Percentiles rank a stretch among this genome's conserved stretches.
phyloP scores from a whole-genome alignment of 1,284 basidiomycete species.

The Trichosporon sp. region DNA sequence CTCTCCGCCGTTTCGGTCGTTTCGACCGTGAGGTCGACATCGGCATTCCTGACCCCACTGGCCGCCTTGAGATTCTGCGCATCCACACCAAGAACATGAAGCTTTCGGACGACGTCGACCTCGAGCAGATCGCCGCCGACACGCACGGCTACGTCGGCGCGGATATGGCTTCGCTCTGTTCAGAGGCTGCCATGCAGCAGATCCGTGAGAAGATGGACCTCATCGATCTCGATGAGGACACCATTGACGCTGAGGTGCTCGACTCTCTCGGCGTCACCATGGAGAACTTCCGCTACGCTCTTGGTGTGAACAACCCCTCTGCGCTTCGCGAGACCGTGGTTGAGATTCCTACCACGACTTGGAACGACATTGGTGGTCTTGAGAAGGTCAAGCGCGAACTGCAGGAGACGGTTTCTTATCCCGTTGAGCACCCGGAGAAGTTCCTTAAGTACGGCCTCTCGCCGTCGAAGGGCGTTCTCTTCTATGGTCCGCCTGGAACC shows the following conservation, averaged over 20 bases:
- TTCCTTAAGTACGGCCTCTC: constrained; percentile 99
- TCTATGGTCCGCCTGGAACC: constrained; percentile 91
- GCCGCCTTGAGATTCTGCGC: constrained; percentile 94
- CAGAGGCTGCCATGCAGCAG: constrained; percentile 97
- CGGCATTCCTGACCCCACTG: constrained; percentile 96
- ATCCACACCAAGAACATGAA: constrained; percentile 99
- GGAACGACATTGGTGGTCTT: constrained; percentile 98
- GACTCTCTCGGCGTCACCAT: constrained; percentile 94
- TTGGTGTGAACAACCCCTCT: constrained; percentile 92
- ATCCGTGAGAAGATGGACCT: constrained; percentile 98
- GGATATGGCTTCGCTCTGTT: constrained; percentile 92
- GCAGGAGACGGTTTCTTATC: constrained; percentile 99
- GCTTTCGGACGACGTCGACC: constrained; percentile 92
- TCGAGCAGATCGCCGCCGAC: constrained; percentile 97
- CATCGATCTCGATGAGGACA: constrained; percentile 87
- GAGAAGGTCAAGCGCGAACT: constrained; percentile 99
- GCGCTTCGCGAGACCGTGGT: constrained; percentile 94
- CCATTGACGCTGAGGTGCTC: constrained; percentile 93
- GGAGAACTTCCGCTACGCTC: constrained; percentile 97
- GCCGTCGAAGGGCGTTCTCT: constrained; percentile 93
- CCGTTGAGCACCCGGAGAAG: constrained; percentile 99
- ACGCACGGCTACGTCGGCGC: constrained; percentile 99
- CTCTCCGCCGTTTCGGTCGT: constrained; percentile 94
- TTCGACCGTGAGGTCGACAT: constrained; percentile 99
- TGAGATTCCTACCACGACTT: constrained; percentile 91